Conservation (phyloP, 2,329 filamentous ascomycete species). For the Fusarium bactridioides region DNA sequence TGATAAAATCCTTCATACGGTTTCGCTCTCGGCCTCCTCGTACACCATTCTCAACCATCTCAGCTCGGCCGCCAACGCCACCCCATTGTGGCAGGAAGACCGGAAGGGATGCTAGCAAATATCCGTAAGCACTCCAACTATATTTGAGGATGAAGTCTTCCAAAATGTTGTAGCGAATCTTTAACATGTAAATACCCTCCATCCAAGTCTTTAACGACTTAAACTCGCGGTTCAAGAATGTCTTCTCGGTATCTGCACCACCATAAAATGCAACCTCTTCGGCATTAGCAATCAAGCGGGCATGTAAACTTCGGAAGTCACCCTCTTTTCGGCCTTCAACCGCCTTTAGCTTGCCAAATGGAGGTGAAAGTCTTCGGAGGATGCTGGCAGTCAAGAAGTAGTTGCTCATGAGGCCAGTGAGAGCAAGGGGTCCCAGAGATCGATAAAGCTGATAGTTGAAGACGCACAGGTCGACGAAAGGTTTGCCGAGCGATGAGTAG, state of each 20-base stretch:
- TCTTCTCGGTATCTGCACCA: slow-evolving; percentile 92
- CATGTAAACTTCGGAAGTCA: slow-evolving; percentile 90
- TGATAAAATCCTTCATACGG: slow-evolving; percentile 99
- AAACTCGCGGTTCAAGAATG: slow-evolving; percentile 91
- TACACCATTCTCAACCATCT: slow-evolving; percentile 63
- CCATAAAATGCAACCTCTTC: slow-evolving; percentile 99
- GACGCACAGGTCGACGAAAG: slow-evolving; percentile 93
- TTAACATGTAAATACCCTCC: slow-evolving; percentile 97
- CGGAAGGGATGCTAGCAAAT: slow-evolving; percentile 89
- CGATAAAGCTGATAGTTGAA: slow-evolving; percentile 98
- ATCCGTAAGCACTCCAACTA: slow-evolving; percentile 97
- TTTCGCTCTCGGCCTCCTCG: slow-evolving; percentile 74
- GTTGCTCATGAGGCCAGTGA: slow-evolving; percentile 86
- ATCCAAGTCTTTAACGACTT: slow-evolving; percentile 94
- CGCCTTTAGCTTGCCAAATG: slow-evolving; percentile 95
- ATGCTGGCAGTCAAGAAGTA: slow-evolving; percentile 95
- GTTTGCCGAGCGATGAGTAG: slow-evolving; percentile 97
- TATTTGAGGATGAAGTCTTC: slow-evolving; percentile 99
- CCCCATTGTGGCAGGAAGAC: slow-evolving; percentile 96
- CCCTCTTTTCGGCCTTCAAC: slow-evolving; percentile 95
- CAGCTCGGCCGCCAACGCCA: slow-evolving; percentile 76
- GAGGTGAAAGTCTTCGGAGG: slow-evolving; percentile 85
- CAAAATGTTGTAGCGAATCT: slow-evolving; percentile 98
- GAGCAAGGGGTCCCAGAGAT: slow-evolving; percentile 85
- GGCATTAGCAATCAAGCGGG: slow-evolving; percentile 92